Percentiles rank a stretch among this genome's conserved stretches.
phyloP scores from a whole-genome alignment of 805 yeast genomes.

The Gaillardinia entomophila region DNA sequence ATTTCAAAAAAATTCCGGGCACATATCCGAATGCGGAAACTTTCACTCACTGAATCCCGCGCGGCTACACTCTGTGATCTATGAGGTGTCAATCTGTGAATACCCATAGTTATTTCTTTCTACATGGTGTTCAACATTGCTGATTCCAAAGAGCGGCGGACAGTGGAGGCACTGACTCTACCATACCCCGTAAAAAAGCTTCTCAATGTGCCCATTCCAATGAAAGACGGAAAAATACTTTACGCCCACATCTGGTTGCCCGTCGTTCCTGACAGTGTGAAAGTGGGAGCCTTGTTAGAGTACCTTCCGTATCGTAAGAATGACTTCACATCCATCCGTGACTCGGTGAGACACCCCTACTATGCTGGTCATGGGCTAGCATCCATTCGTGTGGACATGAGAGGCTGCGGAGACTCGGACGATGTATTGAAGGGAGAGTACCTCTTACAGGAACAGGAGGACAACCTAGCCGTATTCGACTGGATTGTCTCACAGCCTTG shows the following conservation, averaged over 20 bases:
- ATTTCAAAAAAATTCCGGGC: no score
- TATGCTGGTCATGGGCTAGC: slow-evolving; percentile 44
- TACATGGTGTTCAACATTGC: slow-evolving; percentile 39
- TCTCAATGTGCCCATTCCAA: slow-evolving; percentile 29
- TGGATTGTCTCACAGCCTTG: slow-evolving; percentile 36
- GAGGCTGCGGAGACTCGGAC: slow-evolving; percentile 41
- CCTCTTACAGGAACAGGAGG: slow-evolving; percentile 38
- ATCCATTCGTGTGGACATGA: slow-evolving; percentile 41
- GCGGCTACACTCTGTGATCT: no score
- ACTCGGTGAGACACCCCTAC: slow-evolving; percentile 40
- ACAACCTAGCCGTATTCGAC: slow-evolving; percentile 36
- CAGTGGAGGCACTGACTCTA: slow-evolving; percentile 15
- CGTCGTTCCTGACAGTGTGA: slow-evolving; percentile 28
- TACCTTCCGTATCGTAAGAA: slow-evolving; percentile 42
- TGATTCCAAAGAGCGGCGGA: slow-evolving; percentile 20
- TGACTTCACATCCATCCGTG: slow-evolving; percentile 41
- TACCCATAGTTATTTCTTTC: no score
- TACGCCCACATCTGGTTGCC: slow-evolving; percentile 37
- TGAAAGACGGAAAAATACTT: slow-evolving; percentile 32
- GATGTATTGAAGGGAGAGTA: slow-evolving; percentile 38
- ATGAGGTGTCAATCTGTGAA: no score
- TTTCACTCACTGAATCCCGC: no score
- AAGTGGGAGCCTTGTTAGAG: slow-evolving; percentile 37
- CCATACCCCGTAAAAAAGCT: slow-evolving; percentile 25
- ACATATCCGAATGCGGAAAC: no score